A percentile compares a stretch with the other conserved stretches of the same genome.
phyloP scores from a whole-genome alignment of 352 stramenopile genomes.

The Blastocystis sp. region DNA sequence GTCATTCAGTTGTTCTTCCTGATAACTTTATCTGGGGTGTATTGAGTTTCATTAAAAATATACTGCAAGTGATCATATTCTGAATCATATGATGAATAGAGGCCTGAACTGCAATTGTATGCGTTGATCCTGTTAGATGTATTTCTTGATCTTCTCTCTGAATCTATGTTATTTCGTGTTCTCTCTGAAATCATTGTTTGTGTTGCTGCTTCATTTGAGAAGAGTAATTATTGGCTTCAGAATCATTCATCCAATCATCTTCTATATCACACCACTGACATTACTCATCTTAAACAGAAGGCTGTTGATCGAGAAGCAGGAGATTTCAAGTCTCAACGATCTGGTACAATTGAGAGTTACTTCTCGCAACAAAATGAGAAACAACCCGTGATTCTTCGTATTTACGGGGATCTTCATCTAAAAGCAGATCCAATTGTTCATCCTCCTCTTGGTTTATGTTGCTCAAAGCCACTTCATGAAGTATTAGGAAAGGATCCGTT shows the following conservation, averaged over 20 bases:
- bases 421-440: background rate
- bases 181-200: slow-evolving; percentile 22
- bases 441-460: background rate
- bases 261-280: background rate
- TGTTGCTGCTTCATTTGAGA: slow-evolving; percentile 34
- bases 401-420: background rate
- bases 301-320: background rate
- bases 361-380: slow-evolving; percentile 24
- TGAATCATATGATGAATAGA: background rate
- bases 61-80: background rate
- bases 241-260: background rate
- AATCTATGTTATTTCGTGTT: slow-evolving; percentile 1
- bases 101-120: background rate
- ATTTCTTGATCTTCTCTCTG: background rate
- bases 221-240: background rate
- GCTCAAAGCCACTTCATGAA: background rate
- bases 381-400: background rate
- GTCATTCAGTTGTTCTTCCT: background rate
- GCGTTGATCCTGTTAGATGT: slow-evolving; percentile 10
- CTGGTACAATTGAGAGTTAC: background rate
- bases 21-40: slow-evolving; percentile 45
- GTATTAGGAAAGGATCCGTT: background rate
- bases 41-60: slow-evolving; percentile 2
- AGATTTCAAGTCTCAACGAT: background rate
- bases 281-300: background rate